Conservation (phyloP, 805 yeast species). For the Yarrowia yakushimensis region DNA sequence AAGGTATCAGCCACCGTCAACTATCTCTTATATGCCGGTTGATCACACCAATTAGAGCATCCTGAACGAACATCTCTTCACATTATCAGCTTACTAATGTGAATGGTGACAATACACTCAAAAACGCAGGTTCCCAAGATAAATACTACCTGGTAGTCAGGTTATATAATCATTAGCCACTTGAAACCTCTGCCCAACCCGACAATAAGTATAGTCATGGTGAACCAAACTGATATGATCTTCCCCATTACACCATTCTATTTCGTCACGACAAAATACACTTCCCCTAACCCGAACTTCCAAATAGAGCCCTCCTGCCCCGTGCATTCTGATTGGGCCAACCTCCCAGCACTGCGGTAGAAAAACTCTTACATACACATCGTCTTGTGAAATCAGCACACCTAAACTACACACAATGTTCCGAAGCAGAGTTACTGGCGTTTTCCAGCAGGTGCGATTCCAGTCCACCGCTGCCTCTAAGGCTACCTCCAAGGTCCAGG, state of each 20-base stretch:
- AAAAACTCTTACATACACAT: conserved; percentile 19
- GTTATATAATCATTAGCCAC: no score
- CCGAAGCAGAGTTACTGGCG: conserved; percentile 25
- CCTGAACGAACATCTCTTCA: no score
- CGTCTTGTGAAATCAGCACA: conserved; percentile 22
- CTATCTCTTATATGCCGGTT: no score
- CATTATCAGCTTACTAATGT: no score
- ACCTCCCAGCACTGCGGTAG: conserved; percentile 20
- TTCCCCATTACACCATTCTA: neutral
- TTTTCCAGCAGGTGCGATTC: conserved; percentile 25
- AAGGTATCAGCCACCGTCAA: no score
- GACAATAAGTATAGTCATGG: neutral
- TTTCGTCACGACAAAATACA: neutral
- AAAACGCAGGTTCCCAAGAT: no score
- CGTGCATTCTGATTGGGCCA: conserved; percentile 21
- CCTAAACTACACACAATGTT: conserved; percentile 19
- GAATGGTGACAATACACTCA: no score
- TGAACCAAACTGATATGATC: neutral
- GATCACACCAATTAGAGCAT: no score
- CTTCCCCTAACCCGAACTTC: neutral
- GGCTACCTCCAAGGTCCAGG: conserved; percentile 23
- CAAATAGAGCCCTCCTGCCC: neutral
- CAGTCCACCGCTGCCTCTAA: conserved; percentile 26
- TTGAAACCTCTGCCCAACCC: no score
- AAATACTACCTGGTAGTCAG: no score